Evolutionary conservation across 73 alveolate genomes (phyloP).

Genomic region (Symbiodinium natans): DNA sequence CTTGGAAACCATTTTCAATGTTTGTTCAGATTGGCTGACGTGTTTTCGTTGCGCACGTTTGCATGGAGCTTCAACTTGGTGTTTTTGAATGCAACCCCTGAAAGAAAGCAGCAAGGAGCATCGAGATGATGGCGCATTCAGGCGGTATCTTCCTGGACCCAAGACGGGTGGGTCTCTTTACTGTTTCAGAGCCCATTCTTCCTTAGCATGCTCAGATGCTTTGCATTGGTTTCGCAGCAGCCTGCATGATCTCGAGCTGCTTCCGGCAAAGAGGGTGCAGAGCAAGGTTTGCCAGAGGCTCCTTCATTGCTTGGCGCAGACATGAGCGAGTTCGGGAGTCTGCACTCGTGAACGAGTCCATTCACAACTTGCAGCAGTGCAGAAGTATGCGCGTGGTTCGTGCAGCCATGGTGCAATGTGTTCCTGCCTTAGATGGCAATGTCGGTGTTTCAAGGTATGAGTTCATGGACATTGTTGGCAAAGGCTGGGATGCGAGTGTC

Average conservation of each 20-base stretch:
- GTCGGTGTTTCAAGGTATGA: not conserved
- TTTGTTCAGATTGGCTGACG: not conserved
- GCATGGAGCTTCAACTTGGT: too few relatives aligned
- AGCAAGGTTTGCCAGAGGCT: not conserved
- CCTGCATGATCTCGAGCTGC: too few relatives aligned
- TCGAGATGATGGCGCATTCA: constrained; percentile 51
- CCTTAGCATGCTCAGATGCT: not conserved
- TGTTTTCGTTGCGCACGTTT: too few relatives aligned
- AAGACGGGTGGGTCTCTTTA: constrained; percentile 16
- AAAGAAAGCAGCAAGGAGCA: not conserved
- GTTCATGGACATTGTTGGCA: constrained; percentile 31
- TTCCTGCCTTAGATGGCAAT: not conserved
- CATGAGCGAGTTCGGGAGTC: constrained; percentile 56
- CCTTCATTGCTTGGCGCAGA: constrained; percentile 82
- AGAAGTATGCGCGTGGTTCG: not conserved
- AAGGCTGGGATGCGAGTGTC: constrained; percentile 11
- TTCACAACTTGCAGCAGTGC: not conserved
- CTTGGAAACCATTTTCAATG: not conserved
- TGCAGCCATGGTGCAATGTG: not conserved
- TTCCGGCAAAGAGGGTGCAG: too few relatives aligned
- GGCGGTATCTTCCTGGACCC: constrained; percentile 75
- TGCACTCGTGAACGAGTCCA: constrained; percentile 12
- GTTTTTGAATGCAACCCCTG: not conserved
- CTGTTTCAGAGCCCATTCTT: not conserved
- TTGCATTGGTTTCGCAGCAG: not conserved